Percentiles rank a stretch among this genome's conserved stretches.
These are phyloP conservation scores for Leccinum variicolor DNA, from an alignment of 768 basidiomycete species.

Conservation along the genomic window DNA sequence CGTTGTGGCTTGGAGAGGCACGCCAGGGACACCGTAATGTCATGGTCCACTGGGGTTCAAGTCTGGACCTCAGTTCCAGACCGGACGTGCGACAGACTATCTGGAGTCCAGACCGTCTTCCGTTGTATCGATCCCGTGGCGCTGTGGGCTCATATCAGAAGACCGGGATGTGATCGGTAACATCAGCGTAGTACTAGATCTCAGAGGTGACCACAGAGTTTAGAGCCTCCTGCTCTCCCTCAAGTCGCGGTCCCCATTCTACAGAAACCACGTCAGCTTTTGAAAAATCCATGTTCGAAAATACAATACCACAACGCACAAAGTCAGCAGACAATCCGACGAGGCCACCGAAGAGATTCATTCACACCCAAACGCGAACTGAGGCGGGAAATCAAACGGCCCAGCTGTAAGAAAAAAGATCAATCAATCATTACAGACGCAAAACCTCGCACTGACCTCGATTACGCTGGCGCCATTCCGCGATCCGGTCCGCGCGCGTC, in stretches of 20 bases:
- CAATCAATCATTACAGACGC: not conserved
- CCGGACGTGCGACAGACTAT: not conserved
- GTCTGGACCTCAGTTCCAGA: not conserved
- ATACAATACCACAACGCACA: not conserved
- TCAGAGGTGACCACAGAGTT: not conserved
- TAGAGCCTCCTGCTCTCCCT: not conserved
- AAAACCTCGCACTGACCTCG: constrained; percentile 4
- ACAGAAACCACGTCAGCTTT: not conserved
- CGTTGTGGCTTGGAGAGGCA: not conserved
- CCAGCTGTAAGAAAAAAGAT: constrained; percentile 1
- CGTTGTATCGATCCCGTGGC: not conserved
- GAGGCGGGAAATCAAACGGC: constrained; percentile 10
- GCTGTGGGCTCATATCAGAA: not conserved
- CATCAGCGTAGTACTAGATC: not conserved
- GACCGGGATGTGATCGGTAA: not conserved
- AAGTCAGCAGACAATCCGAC: not conserved
- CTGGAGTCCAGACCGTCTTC: not conserved
- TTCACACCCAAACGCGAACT: not conserved
- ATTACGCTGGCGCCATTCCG: constrained; percentile 10
- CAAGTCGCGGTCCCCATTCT: not conserved
- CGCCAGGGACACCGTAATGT: too few relatives aligned
- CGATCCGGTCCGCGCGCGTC: not conserved
- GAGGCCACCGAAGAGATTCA: not conserved
- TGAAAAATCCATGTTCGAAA: not conserved
- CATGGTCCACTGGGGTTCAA: too few relatives aligned